Conservation (phyloP, 2,329 filamentous ascomycete genomes). For the Aureobasidium lini region DNA sequence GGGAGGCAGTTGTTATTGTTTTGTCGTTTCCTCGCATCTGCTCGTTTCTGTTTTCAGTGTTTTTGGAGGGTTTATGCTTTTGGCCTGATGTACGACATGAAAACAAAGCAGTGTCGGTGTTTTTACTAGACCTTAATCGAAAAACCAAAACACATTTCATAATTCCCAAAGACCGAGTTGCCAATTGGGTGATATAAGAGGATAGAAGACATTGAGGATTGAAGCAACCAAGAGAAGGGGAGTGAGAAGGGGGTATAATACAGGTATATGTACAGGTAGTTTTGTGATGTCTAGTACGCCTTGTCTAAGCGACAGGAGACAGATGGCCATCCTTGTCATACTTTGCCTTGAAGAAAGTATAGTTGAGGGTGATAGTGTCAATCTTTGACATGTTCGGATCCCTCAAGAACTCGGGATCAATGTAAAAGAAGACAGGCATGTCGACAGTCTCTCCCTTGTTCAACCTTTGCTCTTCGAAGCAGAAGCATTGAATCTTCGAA, state of each 20-base stretch:
- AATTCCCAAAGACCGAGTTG: background rate
- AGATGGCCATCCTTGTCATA: conserved; percentile 76
- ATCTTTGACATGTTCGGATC: conserved; percentile 90
- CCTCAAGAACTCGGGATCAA: conserved; percentile 88
- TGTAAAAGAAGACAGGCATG: conserved; percentile 99
- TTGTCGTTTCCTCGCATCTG: background rate
- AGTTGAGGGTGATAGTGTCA: conserved; percentile 90
- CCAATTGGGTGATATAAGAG: too few relatives aligned
- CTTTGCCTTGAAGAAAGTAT: conserved; percentile 94
- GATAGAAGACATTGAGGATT: background rate
- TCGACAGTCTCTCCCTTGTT: conserved; percentile 95
- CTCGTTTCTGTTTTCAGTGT: background rate
- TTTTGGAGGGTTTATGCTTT: conserved; percentile 5
- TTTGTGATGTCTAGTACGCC: background rate
- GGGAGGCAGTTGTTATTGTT: background rate
- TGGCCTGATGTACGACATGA: background rate
- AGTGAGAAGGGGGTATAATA: background rate
- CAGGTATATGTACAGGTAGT: conserved; percentile 8
- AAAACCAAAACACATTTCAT: background rate
- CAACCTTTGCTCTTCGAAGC: conserved; percentile 90
- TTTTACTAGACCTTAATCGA: background rate
- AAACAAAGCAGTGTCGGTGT: background rate
- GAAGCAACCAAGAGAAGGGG: background rate
- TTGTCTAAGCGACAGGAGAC: conserved; percentile 42
- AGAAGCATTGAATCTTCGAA: conserved; percentile 99